Evolutionary conservation across 306 rosid genomes (phyloP).

Genomic region (Hippophae tibetana): DNA sequence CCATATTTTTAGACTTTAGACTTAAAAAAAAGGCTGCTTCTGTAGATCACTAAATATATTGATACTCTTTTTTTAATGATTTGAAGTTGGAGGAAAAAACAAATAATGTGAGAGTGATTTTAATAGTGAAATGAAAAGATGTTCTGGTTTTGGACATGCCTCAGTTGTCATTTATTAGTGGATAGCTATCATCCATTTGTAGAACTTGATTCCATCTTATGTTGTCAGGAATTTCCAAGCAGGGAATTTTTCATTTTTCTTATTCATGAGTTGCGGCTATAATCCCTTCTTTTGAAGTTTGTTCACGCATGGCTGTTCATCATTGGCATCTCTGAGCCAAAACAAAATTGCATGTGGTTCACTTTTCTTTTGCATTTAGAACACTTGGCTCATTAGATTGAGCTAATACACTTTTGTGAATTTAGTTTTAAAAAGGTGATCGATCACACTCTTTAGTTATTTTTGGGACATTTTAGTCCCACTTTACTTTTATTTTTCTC

Average conservation of each 20-base stretch:
- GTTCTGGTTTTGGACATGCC: slow-evolving; percentile 20
- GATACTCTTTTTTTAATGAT: neutral
- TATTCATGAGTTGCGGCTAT: slow-evolving; percentile 13
- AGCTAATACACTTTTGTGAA: too few species aligned
- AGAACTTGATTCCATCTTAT: slow-evolving; percentile 48
- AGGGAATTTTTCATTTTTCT: slow-evolving; percentile 28
- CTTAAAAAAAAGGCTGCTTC: too few species aligned
- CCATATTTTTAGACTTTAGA: too few species aligned
- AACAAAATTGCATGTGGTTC: too few species aligned
- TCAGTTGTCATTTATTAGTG: slow-evolving; percentile 11
- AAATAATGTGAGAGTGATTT: slow-evolving; percentile 26
- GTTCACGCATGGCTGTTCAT: slow-evolving; percentile 5
- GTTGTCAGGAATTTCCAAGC: slow-evolving; percentile 28
- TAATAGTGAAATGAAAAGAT: slow-evolving; percentile 19
- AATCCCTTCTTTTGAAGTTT: neutral
- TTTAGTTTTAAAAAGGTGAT: too few species aligned
- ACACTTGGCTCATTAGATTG: too few species aligned
- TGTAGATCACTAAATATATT: too few species aligned
- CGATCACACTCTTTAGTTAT: too few species aligned
- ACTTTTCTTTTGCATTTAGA: too few species aligned
- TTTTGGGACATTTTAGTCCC: too few species aligned
- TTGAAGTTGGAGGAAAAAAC: neutral
- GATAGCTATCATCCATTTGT: slow-evolving; percentile 20
- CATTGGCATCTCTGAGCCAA: neutral
- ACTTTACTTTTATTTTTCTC: too few species aligned